phyloP scores from a whole-genome alignment of 345 rosid genomes.

The Draba incana region DNA sequence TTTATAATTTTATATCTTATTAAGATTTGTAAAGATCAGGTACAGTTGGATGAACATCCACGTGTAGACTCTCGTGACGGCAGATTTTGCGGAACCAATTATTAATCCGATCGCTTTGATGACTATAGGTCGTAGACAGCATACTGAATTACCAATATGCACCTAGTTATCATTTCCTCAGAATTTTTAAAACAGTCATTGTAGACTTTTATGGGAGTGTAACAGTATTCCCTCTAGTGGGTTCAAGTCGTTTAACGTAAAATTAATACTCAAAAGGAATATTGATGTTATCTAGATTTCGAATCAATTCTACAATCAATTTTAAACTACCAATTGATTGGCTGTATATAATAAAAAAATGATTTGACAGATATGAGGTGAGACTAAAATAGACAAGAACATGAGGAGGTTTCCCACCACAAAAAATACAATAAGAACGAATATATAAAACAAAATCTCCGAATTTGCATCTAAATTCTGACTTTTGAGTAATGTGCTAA shows the following conservation, averaged over 20 bases:
- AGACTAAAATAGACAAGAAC: neutral
- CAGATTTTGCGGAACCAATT: slow-evolving; percentile 16
- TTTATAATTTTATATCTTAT: slow-evolving; percentile 2
- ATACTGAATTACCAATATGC: neutral
- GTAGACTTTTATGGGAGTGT: neutral
- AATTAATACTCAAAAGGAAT: neutral
- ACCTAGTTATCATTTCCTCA: neutral
- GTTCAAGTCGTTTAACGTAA: neutral
- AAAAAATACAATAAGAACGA: neutral
- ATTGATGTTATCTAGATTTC: neutral
- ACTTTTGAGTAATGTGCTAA: neutral
- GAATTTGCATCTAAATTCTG: neutral
- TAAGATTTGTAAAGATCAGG: neutral
- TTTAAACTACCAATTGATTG: neutral
- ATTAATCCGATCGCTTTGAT: neutral
- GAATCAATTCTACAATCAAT: neutral
- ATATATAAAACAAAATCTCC: slow-evolving; percentile 10
- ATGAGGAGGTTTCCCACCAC: neutral
- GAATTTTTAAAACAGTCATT: neutral
- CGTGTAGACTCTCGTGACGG: slow-evolving; percentile 31
- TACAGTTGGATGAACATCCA: neutral
- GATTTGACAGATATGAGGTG: neutral
- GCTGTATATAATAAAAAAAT: neutral
- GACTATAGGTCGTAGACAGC: neutral
- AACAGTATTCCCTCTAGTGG: neutral